Evolutionary conservation across 371 early-diverging fungal genomes (phyloP).

Genomic region (Mortierella sp.): DNA sequence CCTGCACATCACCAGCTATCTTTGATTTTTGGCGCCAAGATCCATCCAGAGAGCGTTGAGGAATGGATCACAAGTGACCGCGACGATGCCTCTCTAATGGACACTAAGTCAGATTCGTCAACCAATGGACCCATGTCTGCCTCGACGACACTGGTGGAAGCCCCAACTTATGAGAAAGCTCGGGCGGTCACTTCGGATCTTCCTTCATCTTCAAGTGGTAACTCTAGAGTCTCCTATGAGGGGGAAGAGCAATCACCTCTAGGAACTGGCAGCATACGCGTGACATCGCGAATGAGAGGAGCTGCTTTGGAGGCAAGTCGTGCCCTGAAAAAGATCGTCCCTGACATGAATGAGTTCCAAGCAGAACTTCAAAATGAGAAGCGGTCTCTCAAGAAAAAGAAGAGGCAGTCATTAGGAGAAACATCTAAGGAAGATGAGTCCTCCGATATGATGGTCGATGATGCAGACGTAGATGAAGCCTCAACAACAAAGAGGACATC

Average conservation of each 20-base stretch:
- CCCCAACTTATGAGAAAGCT: background rate
- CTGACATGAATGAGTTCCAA: slow-evolving; percentile 50
- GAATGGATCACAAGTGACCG: slow-evolving; percentile 16
- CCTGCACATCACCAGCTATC: slow-evolving; percentile 51
- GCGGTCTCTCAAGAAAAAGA: slow-evolving; percentile 29
- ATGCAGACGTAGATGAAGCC: background rate
- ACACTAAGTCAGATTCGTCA: background rate
- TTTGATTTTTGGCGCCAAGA: slow-evolving; percentile 34
- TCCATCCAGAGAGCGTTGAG: slow-evolving; percentile 24
- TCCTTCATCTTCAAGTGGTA: background rate
- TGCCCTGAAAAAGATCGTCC: slow-evolving; percentile 39
- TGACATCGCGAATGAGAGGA: slow-evolving; percentile 26
- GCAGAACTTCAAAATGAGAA: slow-evolving; percentile 44
- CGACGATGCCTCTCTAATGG: background rate
- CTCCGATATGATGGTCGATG: background rate
- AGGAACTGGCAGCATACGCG: slow-evolving; percentile 17
- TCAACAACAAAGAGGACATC: background rate
- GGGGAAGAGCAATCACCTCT: background rate
- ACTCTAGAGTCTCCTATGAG: background rate
- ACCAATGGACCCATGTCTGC: too few relatives aligned
- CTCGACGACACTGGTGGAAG: background rate
- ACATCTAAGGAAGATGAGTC: background rate
- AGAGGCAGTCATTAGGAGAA: background rate
- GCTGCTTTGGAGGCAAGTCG: slow-evolving; percentile 46
- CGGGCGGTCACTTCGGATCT: background rate